Evolutionary conservation across 2,329 filamentous ascomycete genomes (phyloP).

Genomic region (Pleochaeta shiraiana): DNA sequence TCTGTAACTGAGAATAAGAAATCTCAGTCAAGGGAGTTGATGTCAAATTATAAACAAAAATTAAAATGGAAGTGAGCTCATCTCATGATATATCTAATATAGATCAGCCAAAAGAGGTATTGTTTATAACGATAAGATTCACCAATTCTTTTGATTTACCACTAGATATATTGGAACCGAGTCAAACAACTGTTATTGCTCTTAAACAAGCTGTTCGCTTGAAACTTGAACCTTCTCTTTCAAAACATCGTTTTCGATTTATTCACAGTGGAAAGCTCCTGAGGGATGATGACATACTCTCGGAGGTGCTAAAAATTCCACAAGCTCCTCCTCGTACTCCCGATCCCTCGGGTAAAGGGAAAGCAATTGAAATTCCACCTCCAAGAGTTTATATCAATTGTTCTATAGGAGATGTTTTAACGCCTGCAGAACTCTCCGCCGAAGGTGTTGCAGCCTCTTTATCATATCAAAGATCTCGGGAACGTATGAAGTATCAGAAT

Average conservation of each 20-base stretch:
- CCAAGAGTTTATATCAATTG: slow-evolving; percentile 73
- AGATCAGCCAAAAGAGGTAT: no score
- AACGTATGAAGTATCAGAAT: slow-evolving; percentile 6
- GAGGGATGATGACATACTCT: slow-evolving; percentile 46
- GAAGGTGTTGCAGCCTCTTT: slow-evolving; percentile 28
- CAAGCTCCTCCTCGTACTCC: slow-evolving; percentile 25
- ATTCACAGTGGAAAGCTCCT: slow-evolving; percentile 82
- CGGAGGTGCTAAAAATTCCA: slow-evolving; percentile 41
- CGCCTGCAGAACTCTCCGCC: slow-evolving; percentile 41
- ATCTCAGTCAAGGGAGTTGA: no score
- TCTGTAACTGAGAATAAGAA: no score
- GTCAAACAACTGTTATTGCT: slow-evolving; percentile 47
- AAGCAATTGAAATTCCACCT: slow-evolving; percentile 29
- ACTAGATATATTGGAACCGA: slow-evolving; percentile 48
- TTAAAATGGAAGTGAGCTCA: no score
- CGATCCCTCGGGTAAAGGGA: slow-evolving; percentile 38
- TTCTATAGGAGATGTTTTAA: slow-evolving; percentile 61
- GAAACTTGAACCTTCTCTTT: slow-evolving; percentile 38
- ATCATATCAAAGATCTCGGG: slow-evolving; percentile 9
- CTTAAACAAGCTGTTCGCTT: slow-evolving; percentile 67
- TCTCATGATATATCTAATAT: no score
- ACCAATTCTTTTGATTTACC: slow-evolving; percentile 65
- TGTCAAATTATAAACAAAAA: no score
- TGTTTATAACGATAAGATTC: slow-evolving; percentile 79
- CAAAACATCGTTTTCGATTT: slow-evolving; percentile 55